These are phyloP conservation scores for Nigrograna mackinnonii DNA, from an alignment of 2,329 filamentous ascomycete genomes.

Conservation along the genomic window DNA sequence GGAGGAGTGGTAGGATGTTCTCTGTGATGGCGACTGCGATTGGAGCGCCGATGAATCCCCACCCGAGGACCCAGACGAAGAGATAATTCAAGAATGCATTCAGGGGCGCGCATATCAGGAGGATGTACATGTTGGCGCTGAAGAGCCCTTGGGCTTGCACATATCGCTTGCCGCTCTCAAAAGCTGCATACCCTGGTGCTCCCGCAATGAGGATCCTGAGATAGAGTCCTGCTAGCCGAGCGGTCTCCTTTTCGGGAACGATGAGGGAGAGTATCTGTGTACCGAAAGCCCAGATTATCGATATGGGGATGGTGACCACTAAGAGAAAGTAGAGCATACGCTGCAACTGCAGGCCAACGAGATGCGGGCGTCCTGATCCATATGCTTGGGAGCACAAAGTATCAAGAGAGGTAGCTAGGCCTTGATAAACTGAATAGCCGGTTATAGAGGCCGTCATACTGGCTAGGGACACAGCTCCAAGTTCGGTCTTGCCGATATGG, in stretches of 20 bases:
- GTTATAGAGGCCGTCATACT: constrained; percentile 55
- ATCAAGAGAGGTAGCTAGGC: constrained; percentile 87
- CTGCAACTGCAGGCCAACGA: constrained; percentile 84
- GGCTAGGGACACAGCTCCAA: constrained; percentile 52
- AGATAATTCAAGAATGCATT: constrained; percentile 82
- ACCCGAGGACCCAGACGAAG: constrained; percentile 67
- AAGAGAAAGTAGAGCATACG: constrained; percentile 80
- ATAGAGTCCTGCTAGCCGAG: constrained; percentile 72
- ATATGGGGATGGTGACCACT: constrained; percentile 72
- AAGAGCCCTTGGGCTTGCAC: constrained; percentile 90
- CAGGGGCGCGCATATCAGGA: constrained; percentile 79
- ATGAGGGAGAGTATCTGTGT: constrained; percentile 65
- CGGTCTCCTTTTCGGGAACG: constrained; percentile 73
- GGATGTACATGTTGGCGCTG: constrained; percentile 78
- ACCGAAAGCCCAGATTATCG: constrained; percentile 70
- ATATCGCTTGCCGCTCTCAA: constrained; percentile 82
- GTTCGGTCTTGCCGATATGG: constrained; percentile 52
- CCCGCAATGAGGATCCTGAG: constrained; percentile 71
- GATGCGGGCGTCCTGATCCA: constrained; percentile 83
- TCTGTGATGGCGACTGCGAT: constrained; percentile 78
- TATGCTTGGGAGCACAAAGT: constrained; percentile 94
- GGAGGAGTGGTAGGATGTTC: constrained; percentile 71
- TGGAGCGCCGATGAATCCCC: constrained; percentile 74
- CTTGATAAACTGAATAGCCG: constrained; percentile 52
- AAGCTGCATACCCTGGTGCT: constrained; percentile 74